Conservation (phyloP, 352 stramenopile species). For the Sclerospora graminicola region DNA sequence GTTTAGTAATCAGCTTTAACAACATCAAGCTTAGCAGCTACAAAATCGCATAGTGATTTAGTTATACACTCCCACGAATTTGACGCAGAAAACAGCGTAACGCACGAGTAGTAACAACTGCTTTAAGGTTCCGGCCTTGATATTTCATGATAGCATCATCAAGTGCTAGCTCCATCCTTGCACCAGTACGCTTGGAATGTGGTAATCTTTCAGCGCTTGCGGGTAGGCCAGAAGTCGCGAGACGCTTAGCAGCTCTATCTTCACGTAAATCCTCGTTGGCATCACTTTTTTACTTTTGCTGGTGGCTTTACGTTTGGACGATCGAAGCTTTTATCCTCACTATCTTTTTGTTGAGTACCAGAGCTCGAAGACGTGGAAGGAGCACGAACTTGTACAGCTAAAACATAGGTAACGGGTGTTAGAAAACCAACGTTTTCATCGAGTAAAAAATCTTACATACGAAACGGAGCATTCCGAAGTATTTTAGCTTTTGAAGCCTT, state of each 20-base stretch:
- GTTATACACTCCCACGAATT: not conserved
- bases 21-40: conserved; percentile 9
- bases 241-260: not conserved
- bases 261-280: not conserved
- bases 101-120: conserved; percentile 10
- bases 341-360: not conserved
- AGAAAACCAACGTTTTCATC: not conserved
- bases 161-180: conserved; percentile 9
- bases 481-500: conserved; percentile 11
- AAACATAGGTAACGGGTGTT: not conserved
- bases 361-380: too few species aligned
- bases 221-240: not conserved
- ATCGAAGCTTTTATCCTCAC: not conserved
- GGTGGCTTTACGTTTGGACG: not conserved
- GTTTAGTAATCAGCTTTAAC: conserved; percentile 14
- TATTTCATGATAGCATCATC: conserved; percentile 8
- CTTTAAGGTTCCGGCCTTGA: conserved; percentile 1
- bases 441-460: conserved; percentile 1
- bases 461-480: conserved; percentile 6
- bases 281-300: not conserved
- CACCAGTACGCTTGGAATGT: conserved; percentile 2
- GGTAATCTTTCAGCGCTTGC: conserved; percentile 2
- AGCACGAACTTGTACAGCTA: not conserved
- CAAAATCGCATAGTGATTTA: conserved; percentile 1
- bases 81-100: not conserved